Conservation (phyloP, 2,329 filamentous ascomycete genomes). For the Talaromyces sp. region DNA sequence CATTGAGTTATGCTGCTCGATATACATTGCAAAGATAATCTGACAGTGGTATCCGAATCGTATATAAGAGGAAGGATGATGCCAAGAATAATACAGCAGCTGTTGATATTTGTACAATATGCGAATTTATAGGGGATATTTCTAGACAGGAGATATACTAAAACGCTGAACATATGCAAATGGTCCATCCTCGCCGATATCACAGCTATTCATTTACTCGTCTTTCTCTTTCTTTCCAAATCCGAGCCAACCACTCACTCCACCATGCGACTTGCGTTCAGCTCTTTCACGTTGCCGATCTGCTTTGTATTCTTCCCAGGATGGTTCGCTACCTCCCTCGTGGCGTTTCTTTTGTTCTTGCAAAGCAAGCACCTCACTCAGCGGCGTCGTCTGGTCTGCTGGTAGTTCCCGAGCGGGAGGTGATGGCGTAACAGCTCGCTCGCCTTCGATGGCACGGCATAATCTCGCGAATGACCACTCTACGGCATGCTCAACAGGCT, state of each 20-base stretch:
- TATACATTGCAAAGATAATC: neutral
- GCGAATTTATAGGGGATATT: neutral
- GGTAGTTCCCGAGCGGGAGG: conserved; percentile 21
- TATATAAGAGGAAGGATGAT: neutral
- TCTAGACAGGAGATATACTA: conserved; percentile 3
- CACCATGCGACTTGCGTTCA: conserved; percentile 22
- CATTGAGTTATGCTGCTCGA: conserved; percentile 1
- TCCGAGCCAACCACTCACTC: conserved; percentile 17
- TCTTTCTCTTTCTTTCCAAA: conserved; percentile 17
- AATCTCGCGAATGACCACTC: conserved; percentile 85
- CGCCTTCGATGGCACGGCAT: conserved; percentile 67
- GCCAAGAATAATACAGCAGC: neutral
- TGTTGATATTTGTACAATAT: neutral
- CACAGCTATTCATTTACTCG: neutral
- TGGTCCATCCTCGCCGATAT: neutral
- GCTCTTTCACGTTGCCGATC: conserved; percentile 26
- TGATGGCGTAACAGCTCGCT: conserved; percentile 46
- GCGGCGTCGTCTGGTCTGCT: conserved; percentile 18
- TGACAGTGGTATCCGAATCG: neutral
- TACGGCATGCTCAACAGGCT: conserved; percentile 86
- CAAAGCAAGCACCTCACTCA: conserved; percentile 20
- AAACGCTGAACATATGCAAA: conserved; percentile 1
- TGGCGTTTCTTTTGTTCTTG: conserved; percentile 19
- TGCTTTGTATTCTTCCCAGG: conserved; percentile 34
- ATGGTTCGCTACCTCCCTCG: conserved; percentile 13